Evolutionary conservation across 805 yeast species (phyloP).

Genomic region (Debaryomyces maramus): DNA sequence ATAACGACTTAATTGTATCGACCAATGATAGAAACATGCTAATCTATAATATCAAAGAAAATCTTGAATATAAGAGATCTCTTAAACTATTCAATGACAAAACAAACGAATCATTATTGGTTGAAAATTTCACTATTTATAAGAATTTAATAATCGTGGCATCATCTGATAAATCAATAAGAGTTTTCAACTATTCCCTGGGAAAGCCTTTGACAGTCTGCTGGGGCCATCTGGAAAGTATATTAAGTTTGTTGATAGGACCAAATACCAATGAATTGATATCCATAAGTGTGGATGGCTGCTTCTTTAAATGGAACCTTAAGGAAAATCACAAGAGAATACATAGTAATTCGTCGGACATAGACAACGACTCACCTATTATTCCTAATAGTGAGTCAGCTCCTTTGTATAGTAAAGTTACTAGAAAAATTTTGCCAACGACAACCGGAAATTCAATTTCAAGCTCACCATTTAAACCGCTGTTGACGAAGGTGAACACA

Average conservation of each 20-base stretch:
- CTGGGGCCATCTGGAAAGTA: constrained; percentile 56
- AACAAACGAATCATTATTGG: constrained; percentile 41
- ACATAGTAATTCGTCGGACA: neutral
- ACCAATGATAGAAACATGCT: constrained; percentile 51
- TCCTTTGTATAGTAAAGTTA: constrained; percentile 28
- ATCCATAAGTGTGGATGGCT: constrained; percentile 54
- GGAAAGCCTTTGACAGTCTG: constrained; percentile 50
- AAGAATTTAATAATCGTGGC: constrained; percentile 39
- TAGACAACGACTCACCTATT: constrained; percentile 2
- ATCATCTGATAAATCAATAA: constrained; percentile 57
- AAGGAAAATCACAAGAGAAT: constrained; percentile 3
- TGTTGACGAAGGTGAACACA: neutral
- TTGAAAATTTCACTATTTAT: constrained; percentile 43
- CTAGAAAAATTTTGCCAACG: constrained; percentile 31
- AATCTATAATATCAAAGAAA: constrained; percentile 34
- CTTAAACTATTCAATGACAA: constrained; percentile 43
- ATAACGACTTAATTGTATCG: constrained; percentile 48
- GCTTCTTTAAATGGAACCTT: constrained; percentile 50
- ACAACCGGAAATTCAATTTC: constrained; percentile 9
- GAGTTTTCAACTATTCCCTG: constrained; percentile 45
- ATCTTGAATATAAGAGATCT: constrained; percentile 34
- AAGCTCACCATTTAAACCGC: constrained; percentile 1
- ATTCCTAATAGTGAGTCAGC: constrained; percentile 2
- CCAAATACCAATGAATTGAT: constrained; percentile 25
- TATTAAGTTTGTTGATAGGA: constrained; percentile 40